These are phyloP conservation scores for Pichia heedii DNA, from an alignment of 805 yeast genomes.

Conservation along the genomic window DNA sequence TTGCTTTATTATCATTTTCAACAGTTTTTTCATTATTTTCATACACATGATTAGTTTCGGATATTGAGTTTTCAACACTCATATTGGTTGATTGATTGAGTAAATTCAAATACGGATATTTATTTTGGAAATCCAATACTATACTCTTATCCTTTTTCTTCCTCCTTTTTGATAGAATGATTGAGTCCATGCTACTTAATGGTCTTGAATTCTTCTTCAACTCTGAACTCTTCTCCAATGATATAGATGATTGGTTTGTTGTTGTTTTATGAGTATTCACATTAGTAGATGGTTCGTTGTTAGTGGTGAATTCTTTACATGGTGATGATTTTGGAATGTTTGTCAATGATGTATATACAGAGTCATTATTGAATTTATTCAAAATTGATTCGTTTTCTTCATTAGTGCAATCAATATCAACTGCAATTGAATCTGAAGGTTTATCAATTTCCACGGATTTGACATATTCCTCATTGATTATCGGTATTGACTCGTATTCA, in stretches of 20 bases:
- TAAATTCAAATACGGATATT: constrained; percentile 6
- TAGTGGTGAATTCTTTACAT: not conserved
- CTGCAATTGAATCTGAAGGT: not conserved
- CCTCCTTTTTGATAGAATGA: not conserved
- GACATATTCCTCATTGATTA: not conserved
- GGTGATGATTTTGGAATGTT: not conserved
- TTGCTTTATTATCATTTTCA: not conserved
- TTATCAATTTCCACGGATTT: too few species aligned
- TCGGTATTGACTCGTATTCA: not conserved
- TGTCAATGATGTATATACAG: not conserved
- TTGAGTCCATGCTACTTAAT: not conserved
- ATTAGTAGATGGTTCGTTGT: not conserved
- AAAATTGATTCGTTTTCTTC: not conserved
- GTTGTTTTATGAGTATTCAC: not conserved
- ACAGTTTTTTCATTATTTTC: too few species aligned
- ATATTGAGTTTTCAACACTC: not conserved
- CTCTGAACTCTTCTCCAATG: too few species aligned
- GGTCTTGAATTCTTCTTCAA: too few species aligned
- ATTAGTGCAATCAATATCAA: not conserved
- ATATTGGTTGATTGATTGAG: constrained; percentile 3
- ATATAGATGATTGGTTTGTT: not conserved
- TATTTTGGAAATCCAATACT: not conserved
- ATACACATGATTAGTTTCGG: not conserved
- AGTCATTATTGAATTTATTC: not conserved
- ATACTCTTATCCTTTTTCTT: not conserved